Base-by-base conservation (phyloP, 768 basidiomycete species). In the Nevesoporus exiguus region DNA sequence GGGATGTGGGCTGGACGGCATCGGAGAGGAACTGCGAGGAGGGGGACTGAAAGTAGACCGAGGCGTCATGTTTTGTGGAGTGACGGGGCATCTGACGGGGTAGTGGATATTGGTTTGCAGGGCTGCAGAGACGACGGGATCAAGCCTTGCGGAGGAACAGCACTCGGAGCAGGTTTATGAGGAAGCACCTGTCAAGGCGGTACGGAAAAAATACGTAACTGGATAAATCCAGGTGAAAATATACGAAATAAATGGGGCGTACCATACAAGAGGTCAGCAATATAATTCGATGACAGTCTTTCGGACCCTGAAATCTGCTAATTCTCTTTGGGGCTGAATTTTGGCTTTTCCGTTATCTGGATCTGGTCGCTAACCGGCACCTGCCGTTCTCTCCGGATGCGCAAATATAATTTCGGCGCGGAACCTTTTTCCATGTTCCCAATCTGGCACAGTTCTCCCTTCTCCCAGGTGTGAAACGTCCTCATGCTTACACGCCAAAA, bases 141-240 rank as follows among this genome's bases (percentile, higher is more conserved):
- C 65, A 39, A 64, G 55, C 46, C 47, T 61, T 67, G 64, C 56
- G 64, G 64, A 63, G 56, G 49, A 60, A 57, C 39, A 55, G 41
- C 29, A 66, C 45, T 57, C 65, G 56, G 58, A 59, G 58, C 37
- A 58, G 63, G 68, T 45, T 69, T 69, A 71, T 71, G 68, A 69
- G 70, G 68, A 66, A 60, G 58, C 57, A 69, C 56, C 58, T 63
- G 63, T 71, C 68, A 63, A 72, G 69, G 69, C 69, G 45, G 69
- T 70, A 71, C 69, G 55, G 55, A 60, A 65, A 67, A 62, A 71
- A 70, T 68, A 70, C 70, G 70, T 71, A 70, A 70, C 17, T 41
- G n/a, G 47, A 53, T 56, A 52, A n/a, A n/a, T n/a, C n/a, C n/a
- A n/a, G n/a, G n/a, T n/a, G n/a, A n/a, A n/a, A n/a, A n/a, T n/a